Evolutionary conservation across 345 rosid species (phyloP).

Genomic region (Populus ilicifolia): DNA sequence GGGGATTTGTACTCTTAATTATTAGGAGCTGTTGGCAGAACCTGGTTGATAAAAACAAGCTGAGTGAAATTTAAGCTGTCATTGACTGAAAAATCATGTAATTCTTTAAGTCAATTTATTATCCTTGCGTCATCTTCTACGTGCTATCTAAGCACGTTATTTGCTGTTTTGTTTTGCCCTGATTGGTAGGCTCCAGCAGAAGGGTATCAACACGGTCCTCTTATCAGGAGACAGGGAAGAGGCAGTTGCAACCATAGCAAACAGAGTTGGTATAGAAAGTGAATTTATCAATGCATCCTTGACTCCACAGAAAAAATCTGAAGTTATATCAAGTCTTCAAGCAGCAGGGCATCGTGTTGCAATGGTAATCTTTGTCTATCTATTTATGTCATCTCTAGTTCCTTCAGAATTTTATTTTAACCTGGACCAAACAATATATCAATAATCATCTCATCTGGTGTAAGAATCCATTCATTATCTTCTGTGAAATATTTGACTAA

Average conservation of each 20-base stretch:
- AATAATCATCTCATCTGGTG: neutral
- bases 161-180: conserved; percentile 12
- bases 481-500: neutral
- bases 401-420: conserved; percentile 6
- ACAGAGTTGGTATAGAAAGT: conserved; percentile 59
- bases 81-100: neutral
- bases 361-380: conserved; percentile 48
- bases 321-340: conserved; percentile 67
- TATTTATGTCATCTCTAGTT: neutral
- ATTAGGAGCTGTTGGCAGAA: neutral
- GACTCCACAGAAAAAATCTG: conserved; percentile 72
- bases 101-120: neutral
- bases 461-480: neutral
- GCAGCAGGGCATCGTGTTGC: conserved; percentile 76
- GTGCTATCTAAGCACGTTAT: neutral
- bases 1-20: neutral
- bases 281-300: conserved; percentile 62
- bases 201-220: conserved; percentile 75
- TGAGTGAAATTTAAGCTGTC: neutral
- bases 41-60: neutral
- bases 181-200: conserved; percentile 60
- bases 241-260: conserved; percentile 82
- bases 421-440: neutral
- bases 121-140: neutral
- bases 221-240: conserved; percentile 97